phyloP scores from a whole-genome alignment of 2,329 filamentous ascomycete genomes.

The Fusarium duplospermum region DNA sequence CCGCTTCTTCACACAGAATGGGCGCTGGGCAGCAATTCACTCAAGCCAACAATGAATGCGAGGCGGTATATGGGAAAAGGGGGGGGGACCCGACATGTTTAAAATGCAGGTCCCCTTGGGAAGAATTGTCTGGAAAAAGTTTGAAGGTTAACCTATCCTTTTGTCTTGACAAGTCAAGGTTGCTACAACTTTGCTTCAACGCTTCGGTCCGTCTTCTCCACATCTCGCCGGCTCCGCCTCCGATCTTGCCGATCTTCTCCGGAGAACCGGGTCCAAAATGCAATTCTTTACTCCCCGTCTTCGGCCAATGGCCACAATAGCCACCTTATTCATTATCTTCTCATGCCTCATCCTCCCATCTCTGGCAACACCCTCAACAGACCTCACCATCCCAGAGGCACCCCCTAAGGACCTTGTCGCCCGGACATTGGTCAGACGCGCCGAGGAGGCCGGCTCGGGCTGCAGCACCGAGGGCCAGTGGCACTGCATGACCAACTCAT shows the following conservation, averaged over 20 bases:
- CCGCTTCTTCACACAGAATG: slow-evolving; percentile 4
- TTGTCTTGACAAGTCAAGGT: neutral
- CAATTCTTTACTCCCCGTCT: neutral
- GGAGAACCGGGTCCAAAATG: slow-evolving; percentile 22
- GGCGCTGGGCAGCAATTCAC: slow-evolving; percentile 44
- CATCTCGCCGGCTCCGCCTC: slow-evolving; percentile 24
- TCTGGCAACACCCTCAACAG: slow-evolving; percentile 8
- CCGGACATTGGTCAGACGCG: slow-evolving; percentile 27
- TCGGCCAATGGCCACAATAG: slow-evolving; percentile 2
- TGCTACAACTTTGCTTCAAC: neutral
- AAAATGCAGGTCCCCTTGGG: slow-evolving; percentile 2
- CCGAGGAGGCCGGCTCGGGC: slow-evolving; percentile 50
- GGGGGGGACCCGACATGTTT: neutral
- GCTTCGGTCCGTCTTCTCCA: slow-evolving; percentile 17
- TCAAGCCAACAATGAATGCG: slow-evolving; percentile 17
- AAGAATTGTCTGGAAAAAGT: neutral
- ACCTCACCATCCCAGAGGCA: neutral
- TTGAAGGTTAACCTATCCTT: neutral
- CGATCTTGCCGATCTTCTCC: slow-evolving; percentile 17
- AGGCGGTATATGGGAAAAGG: slow-evolving; percentile 27
- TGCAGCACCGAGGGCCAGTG: slow-evolving; percentile 64
- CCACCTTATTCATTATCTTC: slow-evolving; percentile 16
- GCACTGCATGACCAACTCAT: slow-evolving; percentile 63
- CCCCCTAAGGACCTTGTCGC: neutral
- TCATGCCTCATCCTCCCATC: slow-evolving; percentile 12